Evolutionary conservation across 1,139 yeast genomes (phyloP).

Genomic region (Dujonia santamariae): DNA sequence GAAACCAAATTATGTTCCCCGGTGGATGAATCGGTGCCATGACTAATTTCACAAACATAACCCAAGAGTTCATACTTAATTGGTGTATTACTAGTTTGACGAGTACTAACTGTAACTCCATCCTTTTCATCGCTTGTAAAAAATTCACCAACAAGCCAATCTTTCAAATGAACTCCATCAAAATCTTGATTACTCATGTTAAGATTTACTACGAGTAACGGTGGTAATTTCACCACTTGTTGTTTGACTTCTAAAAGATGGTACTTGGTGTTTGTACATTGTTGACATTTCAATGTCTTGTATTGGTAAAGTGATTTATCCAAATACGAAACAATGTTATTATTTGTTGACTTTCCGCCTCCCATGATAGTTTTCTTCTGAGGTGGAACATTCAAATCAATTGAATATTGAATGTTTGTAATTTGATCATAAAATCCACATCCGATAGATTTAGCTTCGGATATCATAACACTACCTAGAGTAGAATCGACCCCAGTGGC

Average conservation of each 20-base stretch:
- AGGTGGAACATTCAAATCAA: conserved; percentile 5
- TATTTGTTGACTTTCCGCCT: not conserved
- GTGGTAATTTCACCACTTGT: conserved; percentile 55
- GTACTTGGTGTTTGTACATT: conserved; percentile 8
- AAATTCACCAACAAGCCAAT: conserved; percentile 62
- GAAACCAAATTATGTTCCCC: conserved; percentile 60
- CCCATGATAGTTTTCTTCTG: conserved; percentile 7
- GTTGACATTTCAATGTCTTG: conserved; percentile 16
- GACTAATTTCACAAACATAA: conserved; percentile 65
- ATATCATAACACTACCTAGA: not conserved
- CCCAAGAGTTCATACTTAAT: conserved; percentile 60
- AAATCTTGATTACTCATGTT: conserved; percentile 44
- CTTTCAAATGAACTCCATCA: conserved; percentile 30
- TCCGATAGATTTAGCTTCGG: conserved; percentile 5
- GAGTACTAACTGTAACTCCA: conserved; percentile 2
- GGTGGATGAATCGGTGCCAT: conserved; percentile 44
- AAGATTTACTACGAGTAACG: conserved; percentile 61
- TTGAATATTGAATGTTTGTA: conserved; percentile 2
- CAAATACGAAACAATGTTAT: conserved; percentile 19
- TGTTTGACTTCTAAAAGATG: conserved; percentile 56
- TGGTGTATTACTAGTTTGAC: not conserved
- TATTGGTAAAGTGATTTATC: conserved; percentile 20
- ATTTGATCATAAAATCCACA: conserved; percentile 7
- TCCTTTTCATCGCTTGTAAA: conserved; percentile 16
- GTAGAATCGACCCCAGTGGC: conserved; percentile 1